Percentiles rank a stretch among this genome's conserved stretches.
These are phyloP conservation scores for Lanmaoa pseudosensibilis DNA, from an alignment of 768 basidiomycete genomes.

Conservation along the genomic window DNA sequence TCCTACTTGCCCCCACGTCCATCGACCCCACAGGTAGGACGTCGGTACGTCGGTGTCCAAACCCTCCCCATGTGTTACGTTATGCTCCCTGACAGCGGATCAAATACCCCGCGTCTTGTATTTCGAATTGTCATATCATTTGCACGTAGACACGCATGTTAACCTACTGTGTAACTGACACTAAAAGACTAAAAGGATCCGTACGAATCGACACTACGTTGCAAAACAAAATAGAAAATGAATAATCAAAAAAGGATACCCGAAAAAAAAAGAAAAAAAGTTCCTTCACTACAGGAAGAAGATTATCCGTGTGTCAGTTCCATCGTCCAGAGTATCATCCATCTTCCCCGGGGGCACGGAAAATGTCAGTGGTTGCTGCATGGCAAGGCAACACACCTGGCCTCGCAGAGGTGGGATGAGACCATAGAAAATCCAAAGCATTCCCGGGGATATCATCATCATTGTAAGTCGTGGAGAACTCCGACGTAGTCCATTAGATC, in stretches of 20 bases:
- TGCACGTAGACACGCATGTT: constrained; percentile 1
- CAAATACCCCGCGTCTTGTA: background rate
- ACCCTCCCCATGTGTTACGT: background rate
- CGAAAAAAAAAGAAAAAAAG: constrained; percentile 2
- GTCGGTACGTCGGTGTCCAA: background rate
- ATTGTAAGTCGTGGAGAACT: constrained; percentile 24
- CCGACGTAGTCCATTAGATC: constrained; percentile 14
- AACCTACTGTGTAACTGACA: constrained; percentile 7
- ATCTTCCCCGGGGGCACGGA: constrained; percentile 1
- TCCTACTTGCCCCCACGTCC: background rate
- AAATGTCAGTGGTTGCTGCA: constrained; percentile 3
- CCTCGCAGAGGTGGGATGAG: constrained; percentile 17
- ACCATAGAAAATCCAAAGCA: constrained; percentile 24
- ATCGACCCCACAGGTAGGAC: background rate
- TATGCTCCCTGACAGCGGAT: background rate
- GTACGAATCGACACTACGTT: constrained; percentile 19
- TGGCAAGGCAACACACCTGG: constrained; percentile 4
- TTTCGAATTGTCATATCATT: constrained; percentile 10
- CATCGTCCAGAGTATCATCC: constrained; percentile 19
- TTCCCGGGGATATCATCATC: constrained; percentile 29
- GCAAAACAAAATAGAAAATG: constrained; percentile 35
- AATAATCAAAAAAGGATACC: constrained; percentile 25
- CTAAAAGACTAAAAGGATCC: constrained; percentile 23
- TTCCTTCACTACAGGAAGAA: constrained; percentile 26
- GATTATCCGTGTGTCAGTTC: constrained; percentile 30